Conservation (phyloP, 2,329 filamentous ascomycete genomes). For the Leptosphaerulina australis region DNA sequence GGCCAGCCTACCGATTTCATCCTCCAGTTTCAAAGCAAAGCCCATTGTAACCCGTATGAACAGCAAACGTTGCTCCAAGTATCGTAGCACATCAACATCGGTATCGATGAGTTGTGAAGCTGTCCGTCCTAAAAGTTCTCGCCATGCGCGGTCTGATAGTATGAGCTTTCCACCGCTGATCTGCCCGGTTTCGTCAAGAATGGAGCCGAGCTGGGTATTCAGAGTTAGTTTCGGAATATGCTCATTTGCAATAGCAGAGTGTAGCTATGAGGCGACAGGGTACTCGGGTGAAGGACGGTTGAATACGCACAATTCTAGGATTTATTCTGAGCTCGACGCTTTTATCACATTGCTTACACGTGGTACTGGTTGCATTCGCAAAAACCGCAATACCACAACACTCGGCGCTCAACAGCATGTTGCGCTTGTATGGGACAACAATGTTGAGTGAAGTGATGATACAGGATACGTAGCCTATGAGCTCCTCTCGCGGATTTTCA, state of each 20-base stretch:
- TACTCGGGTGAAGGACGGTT: background rate
- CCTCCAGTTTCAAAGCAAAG: constrained; percentile 59
- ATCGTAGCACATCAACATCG: constrained; percentile 50
- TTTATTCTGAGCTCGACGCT: constrained; percentile 49
- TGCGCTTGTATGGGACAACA: constrained; percentile 48
- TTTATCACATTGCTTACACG: constrained; percentile 52
- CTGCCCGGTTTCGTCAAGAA: constrained; percentile 63
- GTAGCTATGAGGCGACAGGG: background rate
- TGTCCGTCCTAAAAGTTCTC: constrained; percentile 54
- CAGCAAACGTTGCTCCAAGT: constrained; percentile 59
- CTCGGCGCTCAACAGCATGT: constrained; percentile 55
- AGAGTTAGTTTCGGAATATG: background rate
- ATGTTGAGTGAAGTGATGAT: constrained; percentile 53
- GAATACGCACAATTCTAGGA: constrained; percentile 48
- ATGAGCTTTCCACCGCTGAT: constrained; percentile 60
- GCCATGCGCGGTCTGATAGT: constrained; percentile 61
- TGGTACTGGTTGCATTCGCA: constrained; percentile 53
- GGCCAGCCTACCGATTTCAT: constrained; percentile 37
- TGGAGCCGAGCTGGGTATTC: constrained; percentile 45
- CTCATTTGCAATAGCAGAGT: background rate
- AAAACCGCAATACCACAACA: constrained; percentile 62
- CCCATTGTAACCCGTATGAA: constrained; percentile 61
- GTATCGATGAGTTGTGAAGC: constrained; percentile 52
- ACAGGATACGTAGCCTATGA: constrained; percentile 54
- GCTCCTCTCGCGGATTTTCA: constrained; percentile 37